Base-by-base conservation (phyloP, 2,329 filamentous ascomycete species). In the Chalaropsis thielavioides region DNA sequence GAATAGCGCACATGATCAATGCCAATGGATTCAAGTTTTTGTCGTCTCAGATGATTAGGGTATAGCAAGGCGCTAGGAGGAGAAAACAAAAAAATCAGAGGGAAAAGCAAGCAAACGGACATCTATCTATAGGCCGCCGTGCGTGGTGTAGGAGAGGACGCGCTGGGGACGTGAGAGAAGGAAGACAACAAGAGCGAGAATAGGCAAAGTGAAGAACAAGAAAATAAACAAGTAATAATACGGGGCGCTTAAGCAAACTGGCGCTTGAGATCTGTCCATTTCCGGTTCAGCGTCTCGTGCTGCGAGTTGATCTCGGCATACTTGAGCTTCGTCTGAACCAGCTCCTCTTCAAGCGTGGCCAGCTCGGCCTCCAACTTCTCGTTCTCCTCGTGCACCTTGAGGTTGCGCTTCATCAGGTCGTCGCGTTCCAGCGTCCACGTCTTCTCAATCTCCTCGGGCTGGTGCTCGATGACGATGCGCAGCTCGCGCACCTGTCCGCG, bases 341-440 rank as follows among this genome's bases (percentile, higher is more conserved):
- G 78, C 74, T 91, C 86, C 75, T 92, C 89, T 78, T 97, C 94
- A 79, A 97, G 89, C 70, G 96, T 91, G 4, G 84, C 81, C 81
- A 96, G 83, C 71, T 94, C 89, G 72, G 95, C 92, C 75, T 96
- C 92, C 69, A 99, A 77, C 66, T 81, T 83, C 67, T 88, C 82
- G 72, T 97, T 99, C 77, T 96, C 90, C 70, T 95, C 91, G 72
- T 97, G 92, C 7, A 97, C 92, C 71, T 95, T 90, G 68, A 88
- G 83, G 73, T 97, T 97, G 67, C 91, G 84, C 74, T 90, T 86
- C 87, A 97, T 94, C 71, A 97, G 84, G 63, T 88, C 83, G 64
- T 96, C 92, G 76, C 95, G 92, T 75, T 97, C 92, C 11, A 83
- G 82, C 73, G 88, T 85, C 75, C 96, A 84, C 63, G 85, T 82